These are phyloP conservation scores for Amanita pallidorosea DNA, from an alignment of 768 basidiomycete genomes.

Conservation along the genomic window DNA sequence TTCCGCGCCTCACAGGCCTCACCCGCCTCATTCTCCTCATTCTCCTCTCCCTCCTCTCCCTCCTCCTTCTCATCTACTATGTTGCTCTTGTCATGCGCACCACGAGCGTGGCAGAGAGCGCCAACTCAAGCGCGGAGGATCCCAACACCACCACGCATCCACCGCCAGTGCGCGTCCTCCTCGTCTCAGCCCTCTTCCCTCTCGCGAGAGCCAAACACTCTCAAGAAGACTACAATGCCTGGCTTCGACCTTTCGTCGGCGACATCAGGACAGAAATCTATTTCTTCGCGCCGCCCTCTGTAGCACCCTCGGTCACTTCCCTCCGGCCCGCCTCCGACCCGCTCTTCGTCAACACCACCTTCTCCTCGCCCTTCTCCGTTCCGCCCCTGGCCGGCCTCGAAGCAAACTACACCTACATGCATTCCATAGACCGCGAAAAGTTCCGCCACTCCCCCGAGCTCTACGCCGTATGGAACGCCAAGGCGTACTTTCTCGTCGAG, in stretches of 20 bases:
- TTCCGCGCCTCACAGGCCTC: too few species aligned
- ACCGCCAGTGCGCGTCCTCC: conserved; percentile 25
- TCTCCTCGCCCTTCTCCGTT: conserved; percentile 32
- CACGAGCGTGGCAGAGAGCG: neutral
- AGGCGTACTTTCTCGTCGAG: conserved; percentile 37
- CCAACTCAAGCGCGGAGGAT: neutral
- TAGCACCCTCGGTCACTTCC: conserved; percentile 20
- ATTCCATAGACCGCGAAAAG: conserved; percentile 32
- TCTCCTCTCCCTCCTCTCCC: neutral
- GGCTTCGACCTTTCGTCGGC: conserved; percentile 34
- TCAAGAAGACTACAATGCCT: conserved; percentile 28
- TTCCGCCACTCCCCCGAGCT: conserved; percentile 32
- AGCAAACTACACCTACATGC: conserved; percentile 29
- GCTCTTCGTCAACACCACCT: conserved; percentile 35
- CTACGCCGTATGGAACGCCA: conserved; percentile 47
- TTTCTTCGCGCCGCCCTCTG: conserved; percentile 36
- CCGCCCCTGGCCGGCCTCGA: conserved; percentile 28
- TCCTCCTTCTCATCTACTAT: neutral
- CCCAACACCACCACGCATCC: neutral
- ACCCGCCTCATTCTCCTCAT: too few species aligned
- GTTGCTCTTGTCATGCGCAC: neutral
- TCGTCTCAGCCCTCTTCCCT: conserved; percentile 47
- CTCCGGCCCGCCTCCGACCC: conserved; percentile 19
- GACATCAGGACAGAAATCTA: conserved; percentile 38
- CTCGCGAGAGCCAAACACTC: conserved; percentile 40